phyloP scores from a whole-genome alignment of 805 yeast species.

The Saccharomycopsis schoenii region DNA sequence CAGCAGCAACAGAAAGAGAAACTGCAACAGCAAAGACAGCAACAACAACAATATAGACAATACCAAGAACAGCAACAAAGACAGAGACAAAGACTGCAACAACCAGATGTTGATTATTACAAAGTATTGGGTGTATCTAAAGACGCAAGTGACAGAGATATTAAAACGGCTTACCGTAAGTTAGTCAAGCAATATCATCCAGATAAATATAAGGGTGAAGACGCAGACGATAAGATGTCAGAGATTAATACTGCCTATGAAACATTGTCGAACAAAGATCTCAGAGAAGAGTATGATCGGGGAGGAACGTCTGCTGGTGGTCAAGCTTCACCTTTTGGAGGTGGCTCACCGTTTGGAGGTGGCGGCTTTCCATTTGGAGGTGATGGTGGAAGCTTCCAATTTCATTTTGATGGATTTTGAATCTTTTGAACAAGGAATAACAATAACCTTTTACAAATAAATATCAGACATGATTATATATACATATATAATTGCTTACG shows the following conservation, averaged over 20 bases:
- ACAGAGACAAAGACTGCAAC: slow-evolving; percentile 26
- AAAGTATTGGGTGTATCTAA: slow-evolving; percentile 59
- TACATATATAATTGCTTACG: background rate
- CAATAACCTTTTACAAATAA: background rate
- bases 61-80: slow-evolving; percentile 31
- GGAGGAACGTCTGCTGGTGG: slow-evolving; percentile 46
- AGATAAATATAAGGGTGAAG: slow-evolving; percentile 72
- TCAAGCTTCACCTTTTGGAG: slow-evolving; percentile 9
- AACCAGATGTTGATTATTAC: slow-evolving; percentile 59
- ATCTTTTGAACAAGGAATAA: background rate
- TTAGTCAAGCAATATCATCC: slow-evolving; percentile 82
- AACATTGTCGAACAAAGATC: slow-evolving; percentile 57
- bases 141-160: slow-evolving; percentile 60
- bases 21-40: slow-evolving; percentile 38
- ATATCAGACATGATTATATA: background rate
- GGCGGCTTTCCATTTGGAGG: slow-evolving; percentile 12
- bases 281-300: slow-evolving; percentile 55
- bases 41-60: slow-evolving; percentile 34
- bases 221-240: slow-evolving; percentile 78
- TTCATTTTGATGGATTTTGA: background rate
- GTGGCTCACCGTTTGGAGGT: slow-evolving; percentile 9
- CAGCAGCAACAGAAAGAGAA: slow-evolving; percentile 33
- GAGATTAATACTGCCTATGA: slow-evolving; percentile 92
- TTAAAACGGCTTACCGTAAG: slow-evolving; percentile 72
- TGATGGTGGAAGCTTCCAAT: background rate